phyloP scores from a whole-genome alignment of 1,284 basidiomycete species.

The Moesziomyces globuligerus region DNA sequence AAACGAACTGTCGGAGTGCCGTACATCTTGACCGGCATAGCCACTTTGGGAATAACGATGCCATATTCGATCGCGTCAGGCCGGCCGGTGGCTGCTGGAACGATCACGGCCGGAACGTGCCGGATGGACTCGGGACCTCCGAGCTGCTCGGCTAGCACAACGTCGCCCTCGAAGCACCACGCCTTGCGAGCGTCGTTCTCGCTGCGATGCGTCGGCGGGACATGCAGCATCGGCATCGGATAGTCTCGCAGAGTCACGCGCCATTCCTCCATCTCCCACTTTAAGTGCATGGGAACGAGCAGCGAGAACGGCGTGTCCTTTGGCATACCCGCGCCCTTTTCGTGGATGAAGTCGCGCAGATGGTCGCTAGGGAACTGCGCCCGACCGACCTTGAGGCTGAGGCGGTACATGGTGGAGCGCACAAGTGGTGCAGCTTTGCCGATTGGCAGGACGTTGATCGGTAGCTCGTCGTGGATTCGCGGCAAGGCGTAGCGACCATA shows the following conservation, averaged over 20 bases:
- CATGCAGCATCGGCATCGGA: constrained; percentile 71
- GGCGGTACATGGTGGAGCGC: constrained; percentile 75
- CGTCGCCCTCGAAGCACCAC: constrained; percentile 79
- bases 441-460: constrained; percentile 70
- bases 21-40: constrained; percentile 95
- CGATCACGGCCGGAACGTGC: constrained; percentile 59
- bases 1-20: constrained; percentile 76
- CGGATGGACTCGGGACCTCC: constrained; percentile 73
- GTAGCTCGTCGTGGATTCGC: constrained; percentile 63
- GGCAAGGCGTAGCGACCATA: constrained; percentile 53
- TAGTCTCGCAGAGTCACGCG: constrained; percentile 80
- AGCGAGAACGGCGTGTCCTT: constrained; percentile 79
- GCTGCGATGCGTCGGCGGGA: constrained; percentile 64
- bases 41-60: constrained; percentile 84
- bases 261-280: constrained; percentile 76
- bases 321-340: constrained; percentile 79
- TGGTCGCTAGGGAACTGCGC: constrained; percentile 75
- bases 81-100: constrained; percentile 65
- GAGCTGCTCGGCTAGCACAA: constrained; percentile 91
- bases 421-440: constrained; percentile 77
- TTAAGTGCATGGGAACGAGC: constrained; percentile 83
- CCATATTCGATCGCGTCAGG: constrained; percentile 73
- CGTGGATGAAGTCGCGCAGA: constrained; percentile 77
- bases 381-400: constrained; percentile 74
- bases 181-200: constrained; percentile 61